A percentile compares a stretch with the other conserved stretches of the same genome.
These are phyloP conservation scores for Rhytidiadelphus loreus DNA, from an alignment of 225 moss, liverwort and hornwort species.

Conservation along the genomic window DNA sequence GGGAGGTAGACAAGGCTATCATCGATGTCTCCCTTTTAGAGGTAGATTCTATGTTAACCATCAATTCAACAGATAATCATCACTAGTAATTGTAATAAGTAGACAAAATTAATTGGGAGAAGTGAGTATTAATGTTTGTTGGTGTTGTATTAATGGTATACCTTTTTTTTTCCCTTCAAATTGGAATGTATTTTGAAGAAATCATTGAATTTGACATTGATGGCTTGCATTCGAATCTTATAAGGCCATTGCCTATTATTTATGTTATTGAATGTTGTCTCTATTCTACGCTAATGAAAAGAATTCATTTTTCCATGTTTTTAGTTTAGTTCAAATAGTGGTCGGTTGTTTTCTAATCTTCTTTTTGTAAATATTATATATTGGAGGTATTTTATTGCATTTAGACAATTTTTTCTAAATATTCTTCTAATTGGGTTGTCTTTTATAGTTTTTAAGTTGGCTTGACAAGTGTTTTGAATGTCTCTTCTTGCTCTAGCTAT, in stretches of 20 bases:
- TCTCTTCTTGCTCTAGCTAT: rapidly evolving
- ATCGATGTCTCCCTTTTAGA: background rate
- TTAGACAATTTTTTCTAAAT: background rate
- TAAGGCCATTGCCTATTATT: too few species aligned
- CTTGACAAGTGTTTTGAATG: background rate
- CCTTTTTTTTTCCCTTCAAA: too few species aligned
- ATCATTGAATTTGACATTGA: too few species aligned
- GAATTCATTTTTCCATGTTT: background rate
- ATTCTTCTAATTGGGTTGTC: background rate
- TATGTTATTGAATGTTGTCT: background rate
- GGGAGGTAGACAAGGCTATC: too few species aligned
- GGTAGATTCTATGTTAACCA: too few species aligned
- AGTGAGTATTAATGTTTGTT: too few species aligned
- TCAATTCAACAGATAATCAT: too few species aligned
- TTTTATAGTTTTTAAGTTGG: background rate
- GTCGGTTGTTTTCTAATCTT: background rate
- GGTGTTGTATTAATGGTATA: too few species aligned
- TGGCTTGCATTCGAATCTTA: too few species aligned
- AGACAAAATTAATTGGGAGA: too few species aligned
- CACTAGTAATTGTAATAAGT: too few species aligned
- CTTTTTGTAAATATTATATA: background rate
- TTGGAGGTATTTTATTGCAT: background rate
- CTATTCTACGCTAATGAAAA: background rate
- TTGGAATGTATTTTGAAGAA: too few species aligned
- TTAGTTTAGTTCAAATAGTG: background rate